A percentile compares a stretch with the other conserved stretches of the same genome.
Conservation (phyloP, 768 basidiomycete genomes). For the Austroboletus festivus region DNA sequence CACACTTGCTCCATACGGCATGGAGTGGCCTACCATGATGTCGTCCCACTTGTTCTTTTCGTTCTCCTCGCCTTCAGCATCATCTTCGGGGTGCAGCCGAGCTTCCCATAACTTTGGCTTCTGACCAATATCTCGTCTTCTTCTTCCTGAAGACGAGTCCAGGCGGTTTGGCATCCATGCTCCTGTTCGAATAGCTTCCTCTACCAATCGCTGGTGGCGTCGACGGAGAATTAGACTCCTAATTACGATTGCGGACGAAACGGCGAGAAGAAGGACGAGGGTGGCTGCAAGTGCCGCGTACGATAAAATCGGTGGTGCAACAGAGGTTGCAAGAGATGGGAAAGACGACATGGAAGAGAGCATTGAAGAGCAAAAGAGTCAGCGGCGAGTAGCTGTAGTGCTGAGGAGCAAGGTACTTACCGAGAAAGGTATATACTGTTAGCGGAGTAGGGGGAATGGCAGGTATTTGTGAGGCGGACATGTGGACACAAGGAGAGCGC, state of each 20-base stretch:
- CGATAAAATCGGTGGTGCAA: constrained; percentile 13
- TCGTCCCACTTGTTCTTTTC: constrained; percentile 28
- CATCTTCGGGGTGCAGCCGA: constrained; percentile 17
- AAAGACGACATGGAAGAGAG: constrained; percentile 18
- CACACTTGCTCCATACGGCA: not conserved
- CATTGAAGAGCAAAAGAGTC: not conserved
- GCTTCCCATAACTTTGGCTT: constrained; percentile 32
- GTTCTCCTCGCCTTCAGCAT: constrained; percentile 7
- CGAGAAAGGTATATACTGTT: constrained; percentile 33
- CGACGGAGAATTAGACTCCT: constrained; percentile 64
- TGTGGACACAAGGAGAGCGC: not conserved
- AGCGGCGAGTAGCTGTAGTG: constrained; percentile 1
- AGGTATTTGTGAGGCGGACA: not conserved
- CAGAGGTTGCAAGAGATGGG: not conserved
- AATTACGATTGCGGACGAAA: constrained; percentile 65
- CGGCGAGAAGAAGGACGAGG: constrained; percentile 60
- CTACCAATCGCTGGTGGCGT: constrained; percentile 55
- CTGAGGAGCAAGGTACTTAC: constrained; percentile 14
- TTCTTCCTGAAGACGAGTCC: constrained; percentile 12
- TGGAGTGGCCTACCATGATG: constrained; percentile 24
- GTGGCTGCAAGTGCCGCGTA: constrained; percentile 55
- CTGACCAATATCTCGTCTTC: constrained; percentile 29
- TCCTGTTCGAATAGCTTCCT: constrained; percentile 63
- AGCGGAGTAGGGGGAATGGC: constrained; percentile 1
- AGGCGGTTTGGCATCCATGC: constrained; percentile 47